phyloP scores from a whole-genome alignment of 352 stramenopile genomes.

The Peronospora belbahrii region DNA sequence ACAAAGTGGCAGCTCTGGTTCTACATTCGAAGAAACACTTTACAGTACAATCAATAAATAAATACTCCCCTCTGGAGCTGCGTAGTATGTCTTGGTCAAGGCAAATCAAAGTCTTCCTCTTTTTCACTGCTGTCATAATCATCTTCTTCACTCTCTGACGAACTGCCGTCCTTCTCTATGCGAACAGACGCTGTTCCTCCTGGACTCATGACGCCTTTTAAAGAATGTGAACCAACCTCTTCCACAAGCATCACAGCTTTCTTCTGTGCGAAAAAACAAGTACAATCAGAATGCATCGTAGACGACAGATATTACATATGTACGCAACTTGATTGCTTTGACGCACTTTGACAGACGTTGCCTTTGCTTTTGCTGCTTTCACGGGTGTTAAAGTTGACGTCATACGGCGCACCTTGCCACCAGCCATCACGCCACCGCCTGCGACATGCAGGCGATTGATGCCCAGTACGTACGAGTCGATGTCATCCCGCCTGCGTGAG shows the following conservation, averaged over 20 bases:
- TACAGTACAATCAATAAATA: conserved; percentile 21
- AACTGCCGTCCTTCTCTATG: conserved; percentile 46
- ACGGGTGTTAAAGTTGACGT: conserved; percentile 12
- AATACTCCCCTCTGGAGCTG: not conserved
- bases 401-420: conserved; percentile 27
- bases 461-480: conserved; percentile 67
- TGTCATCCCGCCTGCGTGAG: conserved; percentile 52
- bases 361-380: conserved; percentile 14
- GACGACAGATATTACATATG: not conserved
- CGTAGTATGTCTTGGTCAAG: conserved; percentile 3
- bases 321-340: not conserved
- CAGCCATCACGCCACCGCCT: conserved; percentile 27
- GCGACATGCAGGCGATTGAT: conserved; percentile 50
- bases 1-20: not conserved
- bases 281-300: not conserved
- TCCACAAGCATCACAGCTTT: conserved; percentile 40
- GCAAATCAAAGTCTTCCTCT: conserved; percentile 23
- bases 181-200: conserved; percentile 53
- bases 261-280: conserved; percentile 14
- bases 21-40: not conserved
- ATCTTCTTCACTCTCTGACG: conserved; percentile 35
- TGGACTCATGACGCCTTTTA: conserved; percentile 54
- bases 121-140: conserved; percentile 27
- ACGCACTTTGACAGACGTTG: conserved; percentile 31
- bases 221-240: conserved; percentile 33